Base-by-base conservation (phyloP, 805 yeast genomes). In the Scheffersomyces stipitis region DNA sequence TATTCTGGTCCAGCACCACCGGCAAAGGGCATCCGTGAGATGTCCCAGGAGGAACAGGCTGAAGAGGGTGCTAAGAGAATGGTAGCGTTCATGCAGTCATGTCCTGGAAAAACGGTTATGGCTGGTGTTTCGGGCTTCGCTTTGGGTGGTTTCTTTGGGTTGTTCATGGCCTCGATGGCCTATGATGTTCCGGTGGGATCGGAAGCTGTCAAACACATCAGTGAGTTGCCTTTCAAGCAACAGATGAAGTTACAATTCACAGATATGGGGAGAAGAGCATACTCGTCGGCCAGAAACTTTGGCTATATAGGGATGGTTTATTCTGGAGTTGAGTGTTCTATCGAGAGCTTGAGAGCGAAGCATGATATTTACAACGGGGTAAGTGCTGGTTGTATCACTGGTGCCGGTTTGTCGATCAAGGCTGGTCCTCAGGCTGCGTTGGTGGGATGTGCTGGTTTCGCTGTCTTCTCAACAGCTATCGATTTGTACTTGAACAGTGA, bases 391-490 rank as follows among this genome's bases (percentile, higher is more conserved):
- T 93, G 97, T 64, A 70, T 91, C 26, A 93, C 99, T 1, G 99
- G 99, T 30, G 99, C 96, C 23, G 97, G 96, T 0, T 73, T 93
- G 35, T 95, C 97, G 2, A 75, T 86, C 49, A 87, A 85, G 56
- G 80, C 93, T 32, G 99, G 99, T 1, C 99, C 99, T 1, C 89
- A 83, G 51, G 95, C 96, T 18, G 93, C 96, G 0, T 51, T 81
- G 17, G 59, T 90, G 40, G 99, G 99, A 1, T 93, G 98, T 71
- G 96, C 95, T 18, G 99, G 97, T 6, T 93, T 93, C 68, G 97
- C 98, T 2, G 96, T 93, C 5, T 93, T 93, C 60, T 83, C 95
- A 38, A 81, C 88, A 3, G 96, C 95, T 5, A 79, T 90, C 41
- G 96, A 90, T 57, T 58, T 85, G 47, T 90, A 90, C 52, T 75